These are phyloP conservation scores for Agapanthus africanus DNA, from an alignment of 106 monocot species.

Conservation along the genomic window DNA sequence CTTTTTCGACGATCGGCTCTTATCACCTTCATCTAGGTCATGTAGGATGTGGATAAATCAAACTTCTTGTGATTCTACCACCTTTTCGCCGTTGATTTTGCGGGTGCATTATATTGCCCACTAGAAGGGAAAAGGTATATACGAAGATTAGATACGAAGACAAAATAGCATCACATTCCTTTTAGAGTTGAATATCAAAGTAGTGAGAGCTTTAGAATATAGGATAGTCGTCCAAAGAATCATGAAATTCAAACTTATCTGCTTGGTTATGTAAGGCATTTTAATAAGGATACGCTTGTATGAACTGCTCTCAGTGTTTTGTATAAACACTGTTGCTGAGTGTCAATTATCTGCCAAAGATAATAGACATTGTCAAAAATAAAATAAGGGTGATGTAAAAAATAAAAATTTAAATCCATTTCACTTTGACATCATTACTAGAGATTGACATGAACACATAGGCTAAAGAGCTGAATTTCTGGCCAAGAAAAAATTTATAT, in stretches of 20 bases:
- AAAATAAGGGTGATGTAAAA: too few species aligned
- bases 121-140: not conserved
- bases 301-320: conserved; percentile 57
- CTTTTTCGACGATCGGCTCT: too few species aligned
- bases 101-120: not conserved
- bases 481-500: too few species aligned
- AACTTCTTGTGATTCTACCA: too few species aligned
- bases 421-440: not conserved
- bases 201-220: not conserved
- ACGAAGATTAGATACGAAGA: not conserved
- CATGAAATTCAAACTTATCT: not conserved
- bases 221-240: not conserved
- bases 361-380: conserved; percentile 11
- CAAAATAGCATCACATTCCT: not conserved
- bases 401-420: too few species aligned
- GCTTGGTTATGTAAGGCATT: not conserved
- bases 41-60: too few species aligned
- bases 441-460: not conserved
- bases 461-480: not conserved
- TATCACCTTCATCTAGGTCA: too few species aligned
- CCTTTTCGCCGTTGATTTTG: too few species aligned
- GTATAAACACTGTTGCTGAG: conserved; percentile 40
- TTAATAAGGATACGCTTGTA: conserved; percentile 46
- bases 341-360: conserved; percentile 51
- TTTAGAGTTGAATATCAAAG: not conserved